Base-by-base conservation (phyloP, 257 asterid genomes). In the Verbascum thapsus region DNA sequence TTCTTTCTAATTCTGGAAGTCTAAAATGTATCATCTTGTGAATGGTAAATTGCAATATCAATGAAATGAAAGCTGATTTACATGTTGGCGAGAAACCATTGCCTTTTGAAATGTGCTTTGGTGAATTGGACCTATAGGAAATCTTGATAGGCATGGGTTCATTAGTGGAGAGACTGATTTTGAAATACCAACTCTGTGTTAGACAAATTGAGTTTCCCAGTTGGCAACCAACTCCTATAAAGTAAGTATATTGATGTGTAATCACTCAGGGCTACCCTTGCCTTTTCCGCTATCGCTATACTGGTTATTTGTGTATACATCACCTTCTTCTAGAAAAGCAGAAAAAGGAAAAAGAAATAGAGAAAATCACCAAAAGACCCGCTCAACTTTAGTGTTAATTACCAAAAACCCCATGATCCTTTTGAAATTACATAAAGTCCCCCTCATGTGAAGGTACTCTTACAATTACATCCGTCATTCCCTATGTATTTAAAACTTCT, bases 311-410 rank as follows among this genome's bases (percentile, higher is more conserved):
- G 22, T 63, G n/a, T 55, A 23, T 8, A 44, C 40, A 7, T 4
- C 19, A 34, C 48, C 38, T 8, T 7, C 47, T 26, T 34, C 54
- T 34, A 22, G 10, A 10, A 47, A 62, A 40, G 18, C 8, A 41
- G 5, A 39, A 3, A 45, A 17, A 8, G 11, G 22, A 47, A 18
- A 26, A 23, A 26, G 42, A 40, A 11, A 11, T 30, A 26, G 1
- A 34, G 20, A 8, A 20, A 20, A 43, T 18, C 13, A 17, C 53
- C 66, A 39, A 49, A 45, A 32, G 65, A 8, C 63, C 16, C 13
- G n/a, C n/a, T n/a, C n/a, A n/a, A n/a, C n/a, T n/a, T n/a, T n/a
- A n/a, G n/a, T n/a, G n/a, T n/a, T n/a, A n/a, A n/a, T n/a, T n/a
- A n/a, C n/a, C n/a, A n/a, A n/a, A n/a, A n/a, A n/a, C n/a, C n/a